These are phyloP conservation scores for Phytomonas serpens DNA, from an alignment of 208 protist species.

Conservation along the genomic window DNA sequence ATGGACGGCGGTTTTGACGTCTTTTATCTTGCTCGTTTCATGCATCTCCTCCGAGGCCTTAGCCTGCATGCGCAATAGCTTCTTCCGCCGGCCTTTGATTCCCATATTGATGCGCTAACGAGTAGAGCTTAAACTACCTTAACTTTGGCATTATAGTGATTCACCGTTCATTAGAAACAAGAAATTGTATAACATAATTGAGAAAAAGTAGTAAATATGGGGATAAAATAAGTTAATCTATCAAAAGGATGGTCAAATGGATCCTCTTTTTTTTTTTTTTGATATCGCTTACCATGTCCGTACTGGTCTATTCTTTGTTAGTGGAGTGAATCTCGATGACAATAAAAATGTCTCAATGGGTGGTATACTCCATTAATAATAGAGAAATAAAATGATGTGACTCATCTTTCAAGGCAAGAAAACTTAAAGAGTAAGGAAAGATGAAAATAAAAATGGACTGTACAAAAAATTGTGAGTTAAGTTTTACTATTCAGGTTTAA, in stretches of 20 bases:
- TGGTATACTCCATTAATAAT: not conserved
- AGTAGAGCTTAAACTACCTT: not conserved
- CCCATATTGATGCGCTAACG: slow-evolving; percentile 34
- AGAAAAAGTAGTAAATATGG: not conserved
- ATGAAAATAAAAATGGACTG: not conserved
- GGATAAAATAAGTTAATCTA: not conserved
- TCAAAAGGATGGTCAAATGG: not conserved
- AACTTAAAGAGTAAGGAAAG: not conserved
- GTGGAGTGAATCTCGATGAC: not conserved
- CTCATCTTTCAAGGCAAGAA: not conserved
- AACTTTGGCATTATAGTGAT: not conserved
- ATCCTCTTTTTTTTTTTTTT: not conserved
- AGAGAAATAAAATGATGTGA: slow-evolving; percentile 4
- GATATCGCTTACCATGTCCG: not conserved
- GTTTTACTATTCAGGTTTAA: not conserved
- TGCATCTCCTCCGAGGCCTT: slow-evolving; percentile 11
- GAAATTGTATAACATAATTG: not conserved
- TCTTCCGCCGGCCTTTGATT: slow-evolving; percentile 71
- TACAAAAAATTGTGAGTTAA: not conserved
- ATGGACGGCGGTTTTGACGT: not conserved
- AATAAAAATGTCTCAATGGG: not conserved
- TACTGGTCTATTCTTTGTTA: not conserved
- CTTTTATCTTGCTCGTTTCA: not conserved
- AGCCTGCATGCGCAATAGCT: slow-evolving; percentile 49
- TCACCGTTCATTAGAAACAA: not conserved